These are phyloP conservation scores for Diaporthe nobilis DNA, from an alignment of 2,329 filamentous ascomycete species.

Conservation along the genomic window DNA sequence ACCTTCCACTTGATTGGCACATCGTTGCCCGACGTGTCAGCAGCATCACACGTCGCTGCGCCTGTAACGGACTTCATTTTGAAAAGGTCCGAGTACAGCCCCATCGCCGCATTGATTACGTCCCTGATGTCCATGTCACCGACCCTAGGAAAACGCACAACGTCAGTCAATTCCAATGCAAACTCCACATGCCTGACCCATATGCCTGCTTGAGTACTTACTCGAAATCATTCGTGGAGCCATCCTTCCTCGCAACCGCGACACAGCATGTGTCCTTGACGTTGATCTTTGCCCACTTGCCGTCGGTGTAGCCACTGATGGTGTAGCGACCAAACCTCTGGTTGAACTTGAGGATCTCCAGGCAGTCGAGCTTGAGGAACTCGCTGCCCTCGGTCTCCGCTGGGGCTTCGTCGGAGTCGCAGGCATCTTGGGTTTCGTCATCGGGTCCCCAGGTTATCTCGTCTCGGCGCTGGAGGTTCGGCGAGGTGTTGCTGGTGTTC, in stretches of 20 bases:
- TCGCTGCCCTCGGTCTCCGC: neutral
- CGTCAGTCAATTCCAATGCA: neutral
- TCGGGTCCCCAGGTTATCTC: neutral
- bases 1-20: constrained; percentile 16
- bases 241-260: neutral
- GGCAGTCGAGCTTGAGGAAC: neutral
- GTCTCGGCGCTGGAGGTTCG: neutral
- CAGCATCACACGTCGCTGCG: neutral
- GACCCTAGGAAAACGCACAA: neutral
- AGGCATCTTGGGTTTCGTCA: neutral
- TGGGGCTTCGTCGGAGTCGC: neutral
- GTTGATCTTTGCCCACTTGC: constrained; percentile 4
- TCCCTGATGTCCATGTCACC: constrained; percentile 19
- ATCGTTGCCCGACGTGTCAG: neutral
- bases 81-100: fast-evolving
- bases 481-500: neutral
- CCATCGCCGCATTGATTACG: neutral
- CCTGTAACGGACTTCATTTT: neutral
- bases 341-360: neutral
- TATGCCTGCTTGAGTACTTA: neutral
- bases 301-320: neutral
- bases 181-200: too few relatives aligned
- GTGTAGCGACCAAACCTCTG: neutral
- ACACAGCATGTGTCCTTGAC: neutral
- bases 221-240: constrained; percentile 2